phyloP scores from a whole-genome alignment of 768 basidiomycete species.

The Leccinellum albellum region DNA sequence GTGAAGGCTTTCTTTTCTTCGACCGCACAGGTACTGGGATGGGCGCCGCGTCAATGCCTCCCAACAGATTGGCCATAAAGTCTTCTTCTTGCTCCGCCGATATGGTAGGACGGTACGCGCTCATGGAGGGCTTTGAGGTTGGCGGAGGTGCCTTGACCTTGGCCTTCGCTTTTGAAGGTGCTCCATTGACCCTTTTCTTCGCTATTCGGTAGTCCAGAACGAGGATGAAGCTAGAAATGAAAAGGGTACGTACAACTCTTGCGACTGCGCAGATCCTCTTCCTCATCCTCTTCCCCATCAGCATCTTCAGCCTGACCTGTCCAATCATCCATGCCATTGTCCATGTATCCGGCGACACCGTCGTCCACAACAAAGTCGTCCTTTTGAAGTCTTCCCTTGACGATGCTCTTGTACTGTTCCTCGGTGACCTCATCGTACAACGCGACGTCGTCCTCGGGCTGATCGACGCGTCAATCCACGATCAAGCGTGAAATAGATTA shows the following conservation, averaged over 20 bases:
- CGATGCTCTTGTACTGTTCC: slow-evolving; percentile 83
- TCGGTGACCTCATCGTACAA: slow-evolving; percentile 91
- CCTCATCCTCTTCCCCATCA: slow-evolving; percentile 53
- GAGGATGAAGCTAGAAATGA: background rate
- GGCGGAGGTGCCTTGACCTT: slow-evolving; percentile 48
- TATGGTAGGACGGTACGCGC: slow-evolving; percentile 73
- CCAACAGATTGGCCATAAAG: slow-evolving; percentile 82
- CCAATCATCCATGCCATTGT: slow-evolving; percentile 98
- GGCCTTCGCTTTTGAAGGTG: slow-evolving; percentile 34
- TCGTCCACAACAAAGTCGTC: slow-evolving; percentile 98
- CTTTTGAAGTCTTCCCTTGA: slow-evolving; percentile 71
- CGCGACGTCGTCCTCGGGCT: slow-evolving; percentile 55
- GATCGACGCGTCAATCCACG: slow-evolving; percentile 23
- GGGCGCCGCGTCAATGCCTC: slow-evolving; percentile 57
- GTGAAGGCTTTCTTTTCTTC: slow-evolving; percentile 71
- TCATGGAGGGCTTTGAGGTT: slow-evolving; percentile 56
- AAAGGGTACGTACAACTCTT: slow-evolving; percentile 37
- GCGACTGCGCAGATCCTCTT: slow-evolving; percentile 31
- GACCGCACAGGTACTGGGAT: slow-evolving; percentile 33
- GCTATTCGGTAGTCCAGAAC: slow-evolving; percentile 17
- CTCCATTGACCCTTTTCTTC: slow-evolving; percentile 24
- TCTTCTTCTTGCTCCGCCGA: slow-evolving; percentile 82
- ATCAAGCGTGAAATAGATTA: background rate
- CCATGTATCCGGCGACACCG: slow-evolving; percentile 85
- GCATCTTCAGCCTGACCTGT: slow-evolving; percentile 53